These are phyloP conservation scores for Beauveria sp. DNA, from an alignment of 2,329 filamentous ascomycete species.

Conservation along the genomic window DNA sequence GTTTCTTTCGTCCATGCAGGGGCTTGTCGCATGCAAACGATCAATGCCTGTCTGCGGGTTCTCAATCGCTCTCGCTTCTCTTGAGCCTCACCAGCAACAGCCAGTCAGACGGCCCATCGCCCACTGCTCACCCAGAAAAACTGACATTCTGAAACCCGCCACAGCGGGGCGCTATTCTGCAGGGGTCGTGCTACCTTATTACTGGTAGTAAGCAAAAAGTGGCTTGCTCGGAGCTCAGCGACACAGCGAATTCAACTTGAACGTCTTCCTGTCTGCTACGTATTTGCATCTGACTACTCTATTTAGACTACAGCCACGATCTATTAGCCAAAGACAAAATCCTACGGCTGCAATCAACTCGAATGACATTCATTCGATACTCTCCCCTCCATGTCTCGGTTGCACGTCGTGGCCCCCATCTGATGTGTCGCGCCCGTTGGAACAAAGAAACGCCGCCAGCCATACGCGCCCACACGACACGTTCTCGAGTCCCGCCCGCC, in stretches of 20 bases:
- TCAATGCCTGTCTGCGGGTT: neutral
- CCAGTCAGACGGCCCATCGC: neutral
- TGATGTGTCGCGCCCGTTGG: neutral
- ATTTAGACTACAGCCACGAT: too few relatives aligned
- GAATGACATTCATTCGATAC: too few relatives aligned
- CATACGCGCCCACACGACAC: neutral
- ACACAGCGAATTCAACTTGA: too few relatives aligned
- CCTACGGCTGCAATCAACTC: too few relatives aligned
- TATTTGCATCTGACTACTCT: too few relatives aligned
- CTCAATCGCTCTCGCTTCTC: neutral
- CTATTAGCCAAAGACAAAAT: too few relatives aligned
- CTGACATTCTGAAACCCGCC: conserved; percentile 9
- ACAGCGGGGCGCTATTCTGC: conserved; percentile 6
- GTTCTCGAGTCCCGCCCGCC: neutral
- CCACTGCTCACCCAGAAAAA: neutral
- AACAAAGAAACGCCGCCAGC: neutral
- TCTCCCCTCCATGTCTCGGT: neutral
- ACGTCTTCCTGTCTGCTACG: too few relatives aligned
- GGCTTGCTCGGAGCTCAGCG: neutral
- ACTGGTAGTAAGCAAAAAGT: neutral
- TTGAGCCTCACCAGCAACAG: neutral
- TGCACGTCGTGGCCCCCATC: neutral
- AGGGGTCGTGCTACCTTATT: neutral
- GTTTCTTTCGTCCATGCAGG: neutral
- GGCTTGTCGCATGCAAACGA: conserved; percentile 1